Conservation (phyloP, 169 alveolate genomes). For the Plasmodium vivax region DNA sequence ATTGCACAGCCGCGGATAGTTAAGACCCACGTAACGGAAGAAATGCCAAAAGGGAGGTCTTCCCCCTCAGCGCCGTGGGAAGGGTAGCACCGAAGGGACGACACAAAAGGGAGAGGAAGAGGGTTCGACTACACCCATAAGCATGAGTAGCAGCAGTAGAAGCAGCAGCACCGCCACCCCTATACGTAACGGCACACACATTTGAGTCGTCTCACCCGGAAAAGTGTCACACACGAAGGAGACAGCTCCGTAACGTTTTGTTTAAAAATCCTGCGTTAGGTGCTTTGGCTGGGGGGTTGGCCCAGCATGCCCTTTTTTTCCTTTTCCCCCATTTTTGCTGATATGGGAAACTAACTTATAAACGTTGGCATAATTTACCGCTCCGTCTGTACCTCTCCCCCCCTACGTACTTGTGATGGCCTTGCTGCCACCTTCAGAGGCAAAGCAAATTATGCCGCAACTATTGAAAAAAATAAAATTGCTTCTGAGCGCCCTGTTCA, state of each 20-base stretch:
- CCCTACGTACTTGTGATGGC: not conserved
- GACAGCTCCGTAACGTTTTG: not conserved
- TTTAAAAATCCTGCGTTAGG: not conserved
- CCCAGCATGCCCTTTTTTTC: not conserved
- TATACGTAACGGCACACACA: not conserved
- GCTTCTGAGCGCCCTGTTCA: not conserved
- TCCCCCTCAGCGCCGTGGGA: not conserved
- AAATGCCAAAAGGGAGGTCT: not conserved
- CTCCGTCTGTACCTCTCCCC: not conserved
- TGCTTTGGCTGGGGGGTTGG: not conserved
- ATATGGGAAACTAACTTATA: not conserved
- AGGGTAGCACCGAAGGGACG: not conserved
- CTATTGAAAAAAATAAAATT: constrained; percentile 2
- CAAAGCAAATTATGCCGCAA: constrained; percentile 17
- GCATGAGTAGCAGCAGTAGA: no score
- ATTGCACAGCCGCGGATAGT: not conserved
- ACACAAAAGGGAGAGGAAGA: not conserved
- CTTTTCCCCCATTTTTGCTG: not conserved
- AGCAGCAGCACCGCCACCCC: not conserved
- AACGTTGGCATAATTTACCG: not conserved
- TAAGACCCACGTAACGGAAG: not conserved
- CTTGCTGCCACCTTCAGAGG: not conserved
- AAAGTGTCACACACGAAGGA: not conserved
- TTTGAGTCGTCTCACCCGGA: not conserved
- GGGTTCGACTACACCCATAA: not conserved